A percentile compares a stretch with the other conserved stretches of the same genome.
Evolutionary conservation across 257 asterid genomes (phyloP).

Genomic region (Cynanchum wilfordii): DNA sequence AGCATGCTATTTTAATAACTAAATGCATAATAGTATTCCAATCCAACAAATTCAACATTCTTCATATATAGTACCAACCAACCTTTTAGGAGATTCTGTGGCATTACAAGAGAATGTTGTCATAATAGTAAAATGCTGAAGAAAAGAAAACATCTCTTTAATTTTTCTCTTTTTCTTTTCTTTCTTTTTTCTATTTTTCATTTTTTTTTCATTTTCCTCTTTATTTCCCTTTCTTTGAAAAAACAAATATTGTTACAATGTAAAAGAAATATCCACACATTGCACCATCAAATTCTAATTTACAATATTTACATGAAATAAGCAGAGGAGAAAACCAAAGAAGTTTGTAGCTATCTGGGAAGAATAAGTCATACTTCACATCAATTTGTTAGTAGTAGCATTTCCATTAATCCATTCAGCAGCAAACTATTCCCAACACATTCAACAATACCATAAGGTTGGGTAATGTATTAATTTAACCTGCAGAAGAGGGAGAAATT

Average conservation of each 20-base stretch:
- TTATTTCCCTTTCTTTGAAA: conserved; percentile 16
- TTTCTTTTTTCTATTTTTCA: background rate
- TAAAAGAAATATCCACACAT: conserved; percentile 16
- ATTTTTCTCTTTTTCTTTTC: background rate
- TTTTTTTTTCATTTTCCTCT: background rate
- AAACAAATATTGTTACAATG: conserved; percentile 22
- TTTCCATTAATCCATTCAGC: conserved; percentile 12
- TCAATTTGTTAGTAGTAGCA: conserved; percentile 28
- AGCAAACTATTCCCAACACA: conserved; percentile 5
- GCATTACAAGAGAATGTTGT: background rate
- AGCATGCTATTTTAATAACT: too few relatives aligned
- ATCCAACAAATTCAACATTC: background rate
- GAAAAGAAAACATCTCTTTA: background rate
- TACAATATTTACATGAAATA: conserved; percentile 35
- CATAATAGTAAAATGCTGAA: background rate
- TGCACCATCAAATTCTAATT: conserved; percentile 27
- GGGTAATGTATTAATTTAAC: conserved; percentile 20
- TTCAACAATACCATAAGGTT: conserved; percentile 3
- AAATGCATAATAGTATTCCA: background rate
- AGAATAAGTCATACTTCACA: conserved; percentile 23
- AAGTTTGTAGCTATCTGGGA: conserved; percentile 7
- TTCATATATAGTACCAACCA: conserved; percentile 1
- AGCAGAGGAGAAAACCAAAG: conserved; percentile 24
- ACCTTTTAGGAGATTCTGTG: background rate
- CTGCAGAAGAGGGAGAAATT: conserved; percentile 14